phyloP scores from a whole-genome alignment of 192 early-diverging fungal genomes.

The Coemansia sp. region DNA sequence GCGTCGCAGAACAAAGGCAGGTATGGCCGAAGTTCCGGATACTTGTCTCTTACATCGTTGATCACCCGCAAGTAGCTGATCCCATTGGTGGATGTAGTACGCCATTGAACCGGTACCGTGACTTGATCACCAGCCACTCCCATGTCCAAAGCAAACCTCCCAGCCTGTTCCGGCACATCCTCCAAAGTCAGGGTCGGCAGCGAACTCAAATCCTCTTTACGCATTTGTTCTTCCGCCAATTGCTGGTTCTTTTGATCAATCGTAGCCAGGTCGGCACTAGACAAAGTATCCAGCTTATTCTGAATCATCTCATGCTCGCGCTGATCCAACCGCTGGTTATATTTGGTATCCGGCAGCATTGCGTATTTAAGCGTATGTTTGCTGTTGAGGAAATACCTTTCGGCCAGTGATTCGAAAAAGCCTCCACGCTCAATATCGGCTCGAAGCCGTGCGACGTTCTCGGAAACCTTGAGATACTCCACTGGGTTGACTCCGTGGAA shows the following conservation, averaged over 20 bases:
- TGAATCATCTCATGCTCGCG: slow-evolving; percentile 70
- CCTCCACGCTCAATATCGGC: slow-evolving; percentile 56
- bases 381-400: slow-evolving; percentile 80
- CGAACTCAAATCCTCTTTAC: slow-evolving; percentile 72
- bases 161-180: slow-evolving; percentile 67
- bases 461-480: slow-evolving; percentile 76
- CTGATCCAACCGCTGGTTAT: slow-evolving; percentile 57
- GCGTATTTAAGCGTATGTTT: slow-evolving; percentile 72
- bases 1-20: slow-evolving; percentile 75
- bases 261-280: slow-evolving; percentile 58
- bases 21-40: slow-evolving; percentile 68
- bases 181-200: slow-evolving; percentile 80
- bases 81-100: slow-evolving; percentile 82
- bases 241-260: slow-evolving; percentile 68
- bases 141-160: slow-evolving; percentile 59
- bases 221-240: slow-evolving; percentile 70
- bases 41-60: slow-evolving; percentile 63
- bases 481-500: slow-evolving; percentile 86
- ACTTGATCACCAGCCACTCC: slow-evolving; percentile 31
- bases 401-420: slow-evolving; percentile 75
- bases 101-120: slow-evolving; percentile 68
- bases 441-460: slow-evolving; percentile 72
- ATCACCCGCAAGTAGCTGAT: slow-evolving; percentile 85
- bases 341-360: slow-evolving; percentile 78
- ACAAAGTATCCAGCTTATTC: slow-evolving; percentile 61